Evolutionary conservation across 768 basidiomycete genomes (phyloP).

Genomic region (Amanita pseudoporphyria): DNA sequence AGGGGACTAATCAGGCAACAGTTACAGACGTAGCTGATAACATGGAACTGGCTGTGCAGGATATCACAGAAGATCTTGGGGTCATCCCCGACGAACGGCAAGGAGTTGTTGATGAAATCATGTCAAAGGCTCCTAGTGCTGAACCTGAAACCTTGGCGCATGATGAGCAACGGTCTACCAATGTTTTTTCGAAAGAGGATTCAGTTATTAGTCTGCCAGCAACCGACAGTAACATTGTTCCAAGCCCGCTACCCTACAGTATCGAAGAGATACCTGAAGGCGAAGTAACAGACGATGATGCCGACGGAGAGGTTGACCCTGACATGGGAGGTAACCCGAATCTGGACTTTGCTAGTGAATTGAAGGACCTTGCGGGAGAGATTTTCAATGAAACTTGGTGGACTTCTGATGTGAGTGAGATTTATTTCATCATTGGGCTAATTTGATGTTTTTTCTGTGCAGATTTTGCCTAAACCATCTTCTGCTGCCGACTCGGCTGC

Average conservation of each 20-base stretch:
- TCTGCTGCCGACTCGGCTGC: not conserved
- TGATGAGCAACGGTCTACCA: not conserved
- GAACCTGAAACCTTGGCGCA: not conserved
- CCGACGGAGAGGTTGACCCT: constrained; percentile 10
- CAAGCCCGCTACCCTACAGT: not conserved
- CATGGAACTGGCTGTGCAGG: constrained; percentile 12
- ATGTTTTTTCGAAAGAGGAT: constrained; percentile 2
- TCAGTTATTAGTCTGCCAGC: not conserved
- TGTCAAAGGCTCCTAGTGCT: constrained; percentile 2
- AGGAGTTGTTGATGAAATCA: constrained; percentile 6
- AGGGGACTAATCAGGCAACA: not conserved
- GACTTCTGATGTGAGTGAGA: not conserved
- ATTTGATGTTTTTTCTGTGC: not conserved
- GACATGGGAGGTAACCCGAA: not conserved
- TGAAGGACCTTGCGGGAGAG: constrained; percentile 23
- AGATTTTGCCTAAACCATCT: not conserved
- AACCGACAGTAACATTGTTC: not conserved
- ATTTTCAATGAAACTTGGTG: constrained; percentile 17
- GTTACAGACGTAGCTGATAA: not conserved
- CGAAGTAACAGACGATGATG: constrained; percentile 10
- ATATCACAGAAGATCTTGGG: not conserved
- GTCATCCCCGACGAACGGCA: not conserved
- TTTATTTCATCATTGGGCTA: not conserved
- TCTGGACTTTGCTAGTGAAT: not conserved
- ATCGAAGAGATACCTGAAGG: constrained; percentile 2